These are phyloP conservation scores for Lagenaria siceraria DNA, from an alignment of 306 rosid genomes.

Conservation along the genomic window DNA sequence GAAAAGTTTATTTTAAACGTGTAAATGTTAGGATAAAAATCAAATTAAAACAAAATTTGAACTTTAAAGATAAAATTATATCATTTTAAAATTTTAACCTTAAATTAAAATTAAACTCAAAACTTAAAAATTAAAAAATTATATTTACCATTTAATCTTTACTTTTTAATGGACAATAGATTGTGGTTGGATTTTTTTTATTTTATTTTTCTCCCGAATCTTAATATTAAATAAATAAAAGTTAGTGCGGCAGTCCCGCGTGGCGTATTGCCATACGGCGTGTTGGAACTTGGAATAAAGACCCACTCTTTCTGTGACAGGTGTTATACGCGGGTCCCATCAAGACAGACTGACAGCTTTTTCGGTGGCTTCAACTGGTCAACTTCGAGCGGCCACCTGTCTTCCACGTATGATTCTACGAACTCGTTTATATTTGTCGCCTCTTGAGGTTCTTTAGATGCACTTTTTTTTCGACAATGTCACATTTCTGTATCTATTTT, in stretches of 20 bases:
- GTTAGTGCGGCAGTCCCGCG: not conserved
- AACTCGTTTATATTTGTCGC: not conserved
- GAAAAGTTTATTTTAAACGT: no score
- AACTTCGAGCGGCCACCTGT: not conserved
- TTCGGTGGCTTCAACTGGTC: not conserved
- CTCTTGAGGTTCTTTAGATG: not conserved
- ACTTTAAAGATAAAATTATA: no score
- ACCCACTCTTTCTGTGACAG: not conserved
- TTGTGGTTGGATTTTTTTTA: not conserved
- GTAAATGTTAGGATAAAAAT: no score
- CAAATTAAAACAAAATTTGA: no score
- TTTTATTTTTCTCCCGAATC: not conserved
- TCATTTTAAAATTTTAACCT: no score
- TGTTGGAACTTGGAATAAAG: not conserved
- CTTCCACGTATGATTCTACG: not conserved
- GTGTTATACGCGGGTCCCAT: not conserved
- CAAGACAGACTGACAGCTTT: not conserved
- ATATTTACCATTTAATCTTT: no score
- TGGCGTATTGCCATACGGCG: not conserved
- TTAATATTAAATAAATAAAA: not conserved
- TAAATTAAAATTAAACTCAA: no score
- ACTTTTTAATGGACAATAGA: not conserved
- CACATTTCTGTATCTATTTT: no score
- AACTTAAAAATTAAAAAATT: no score
- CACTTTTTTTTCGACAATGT: no score